Conservation (phyloP, 768 basidiomycete genomes). For the Kondoa malvinella region DNA sequence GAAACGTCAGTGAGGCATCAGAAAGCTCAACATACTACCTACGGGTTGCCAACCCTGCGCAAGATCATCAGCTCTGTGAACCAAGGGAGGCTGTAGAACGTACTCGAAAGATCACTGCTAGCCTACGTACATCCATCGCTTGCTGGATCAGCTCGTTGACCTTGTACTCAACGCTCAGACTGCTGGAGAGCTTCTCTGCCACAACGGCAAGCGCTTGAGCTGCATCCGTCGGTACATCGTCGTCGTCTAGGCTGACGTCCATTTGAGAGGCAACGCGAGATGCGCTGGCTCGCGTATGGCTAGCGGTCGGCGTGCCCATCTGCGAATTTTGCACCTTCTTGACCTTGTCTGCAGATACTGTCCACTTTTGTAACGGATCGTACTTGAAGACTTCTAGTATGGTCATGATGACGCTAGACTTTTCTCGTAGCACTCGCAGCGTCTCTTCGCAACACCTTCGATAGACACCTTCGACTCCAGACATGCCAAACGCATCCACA, state of each 20-base stretch:
- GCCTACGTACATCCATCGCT: conserved; percentile 9
- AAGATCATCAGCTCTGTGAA: neutral
- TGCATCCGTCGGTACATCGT: conserved; percentile 63
- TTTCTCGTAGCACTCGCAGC: conserved; percentile 66
- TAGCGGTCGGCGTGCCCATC: conserved; percentile 27
- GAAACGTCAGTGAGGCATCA: neutral
- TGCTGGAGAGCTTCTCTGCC: conserved; percentile 60
- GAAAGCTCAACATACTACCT: neutral
- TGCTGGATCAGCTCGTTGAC: conserved; percentile 42
- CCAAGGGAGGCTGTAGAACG: neutral
- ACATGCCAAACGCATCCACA: conserved; percentile 79
- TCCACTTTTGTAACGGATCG: conserved; percentile 89
- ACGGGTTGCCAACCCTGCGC: conserved; percentile 2
- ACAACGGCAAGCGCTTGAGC: conserved; percentile 73
- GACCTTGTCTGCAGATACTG: conserved; percentile 32
- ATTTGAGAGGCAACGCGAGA: conserved; percentile 21
- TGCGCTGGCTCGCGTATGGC: neutral
- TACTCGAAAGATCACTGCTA: conserved; percentile 9
- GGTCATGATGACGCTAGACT: conserved; percentile 75
- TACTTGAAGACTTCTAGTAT: conserved; percentile 93
- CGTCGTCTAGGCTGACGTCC: neutral
- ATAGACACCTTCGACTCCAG: conserved; percentile 84
- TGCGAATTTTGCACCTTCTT: conserved; percentile 32
- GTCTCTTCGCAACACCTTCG: conserved; percentile 90
- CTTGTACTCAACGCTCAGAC: conserved; percentile 75